Conservation (phyloP, 306 rosid genomes). For the Cicer arietinum region DNA sequence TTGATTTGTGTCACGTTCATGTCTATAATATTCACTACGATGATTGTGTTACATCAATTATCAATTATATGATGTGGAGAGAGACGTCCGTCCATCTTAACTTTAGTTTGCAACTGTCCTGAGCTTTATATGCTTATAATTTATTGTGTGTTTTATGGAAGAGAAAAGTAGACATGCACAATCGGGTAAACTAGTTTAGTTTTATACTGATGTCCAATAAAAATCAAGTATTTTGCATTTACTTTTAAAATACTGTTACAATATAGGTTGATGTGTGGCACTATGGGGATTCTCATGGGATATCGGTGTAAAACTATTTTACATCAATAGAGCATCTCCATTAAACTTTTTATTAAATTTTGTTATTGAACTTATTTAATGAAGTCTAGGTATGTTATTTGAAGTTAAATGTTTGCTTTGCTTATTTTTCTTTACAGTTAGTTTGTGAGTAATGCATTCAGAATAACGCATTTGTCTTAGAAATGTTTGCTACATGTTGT, state of each 20-base stretch:
- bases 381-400: neutral
- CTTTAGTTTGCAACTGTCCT: neutral
- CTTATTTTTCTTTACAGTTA: neutral
- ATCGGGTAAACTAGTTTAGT: too few species aligned
- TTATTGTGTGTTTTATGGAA: too few species aligned
- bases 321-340: too few species aligned
- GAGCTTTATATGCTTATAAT: neutral
- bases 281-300: too few species aligned
- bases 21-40: neutral
- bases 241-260: too few species aligned
- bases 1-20: neutral
- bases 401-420: slow-evolving; percentile 11
- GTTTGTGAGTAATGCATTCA: neutral
- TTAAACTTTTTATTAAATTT: slow-evolving; percentile 1
- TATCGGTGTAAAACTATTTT: too few species aligned
- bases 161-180: too few species aligned
- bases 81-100: neutral
- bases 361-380: neutral
- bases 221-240: too few species aligned
- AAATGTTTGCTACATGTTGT: slow-evolving; percentile 1
- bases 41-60: neutral
- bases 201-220: too few species aligned
- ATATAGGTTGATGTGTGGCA: too few species aligned
- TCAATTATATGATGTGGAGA: neutral
- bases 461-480: neutral